Percentiles rank a stretch among this genome's conserved stretches.
These are phyloP conservation scores for Aegle marmelos DNA, from an alignment of 345 rosid species.

Conservation along the genomic window DNA sequence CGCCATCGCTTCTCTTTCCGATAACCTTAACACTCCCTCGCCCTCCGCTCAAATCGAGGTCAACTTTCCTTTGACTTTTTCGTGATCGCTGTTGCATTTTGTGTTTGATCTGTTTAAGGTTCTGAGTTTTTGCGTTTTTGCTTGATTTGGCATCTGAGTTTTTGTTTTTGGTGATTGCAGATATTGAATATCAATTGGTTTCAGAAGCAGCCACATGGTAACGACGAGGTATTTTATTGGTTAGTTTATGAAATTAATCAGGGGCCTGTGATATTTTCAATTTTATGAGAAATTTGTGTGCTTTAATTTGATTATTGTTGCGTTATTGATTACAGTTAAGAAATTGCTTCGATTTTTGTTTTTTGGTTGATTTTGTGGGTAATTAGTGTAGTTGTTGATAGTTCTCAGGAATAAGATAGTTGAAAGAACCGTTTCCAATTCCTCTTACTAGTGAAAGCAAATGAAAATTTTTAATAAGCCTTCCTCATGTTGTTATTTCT, in stretches of 20 bases:
- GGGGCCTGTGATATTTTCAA: not conserved
- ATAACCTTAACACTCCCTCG: conserved; percentile 72
- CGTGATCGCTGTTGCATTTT: not conserved
- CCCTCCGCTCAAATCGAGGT: conserved; percentile 92
- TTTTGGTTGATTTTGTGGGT: not conserved
- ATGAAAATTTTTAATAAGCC: no score
- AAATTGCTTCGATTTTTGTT: not conserved
- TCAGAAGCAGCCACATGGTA: conserved; percentile 81
- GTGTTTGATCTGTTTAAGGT: not conserved
- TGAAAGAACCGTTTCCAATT: not conserved
- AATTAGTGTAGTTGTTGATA: not conserved
- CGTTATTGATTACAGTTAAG: not conserved
- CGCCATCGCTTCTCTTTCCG: conserved; percentile 78
- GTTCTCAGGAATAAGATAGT: no score
- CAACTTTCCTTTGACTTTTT: not conserved
- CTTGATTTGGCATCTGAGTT: conserved; percentile 14
- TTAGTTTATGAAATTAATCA: not conserved
- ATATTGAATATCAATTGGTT: conserved; percentile 84
- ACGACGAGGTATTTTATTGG: conserved; percentile 66
- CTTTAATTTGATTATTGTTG: not conserved
- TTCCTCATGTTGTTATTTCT: no score
- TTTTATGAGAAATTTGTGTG: not conserved
- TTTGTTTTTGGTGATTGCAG: conserved; percentile 38
- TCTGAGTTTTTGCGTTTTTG: conserved; percentile 13
- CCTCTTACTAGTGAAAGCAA: no score